Percentiles rank a stretch among this genome's conserved stretches.
Evolutionary conservation across 192 early-diverging fungal species (phyloP).

Genomic region (Allomyces arbusculus): DNA sequence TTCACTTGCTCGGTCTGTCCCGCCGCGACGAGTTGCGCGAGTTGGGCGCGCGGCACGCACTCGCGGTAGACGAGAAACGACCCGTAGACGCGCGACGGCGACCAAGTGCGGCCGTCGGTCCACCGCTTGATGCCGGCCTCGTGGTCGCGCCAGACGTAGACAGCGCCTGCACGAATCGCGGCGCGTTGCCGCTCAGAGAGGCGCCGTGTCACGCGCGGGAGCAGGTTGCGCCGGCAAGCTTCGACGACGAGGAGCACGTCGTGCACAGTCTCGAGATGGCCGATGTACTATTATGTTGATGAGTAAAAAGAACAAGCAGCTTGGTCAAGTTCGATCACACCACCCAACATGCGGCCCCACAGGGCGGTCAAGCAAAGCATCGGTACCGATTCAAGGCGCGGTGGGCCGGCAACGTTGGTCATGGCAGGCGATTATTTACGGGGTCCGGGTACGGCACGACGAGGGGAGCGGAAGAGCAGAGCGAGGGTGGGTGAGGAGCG

Average conservation of each 20-base stretch:
- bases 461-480: too few relatives aligned
- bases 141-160: constrained; percentile 83
- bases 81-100: constrained; percentile 59
- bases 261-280: constrained; percentile 50
- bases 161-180: constrained; percentile 46
- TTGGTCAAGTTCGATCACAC: too few relatives aligned
- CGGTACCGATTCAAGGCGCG: too few relatives aligned
- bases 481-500: too few relatives aligned
- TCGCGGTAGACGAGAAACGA: constrained; percentile 70
- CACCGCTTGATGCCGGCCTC: constrained; percentile 79
- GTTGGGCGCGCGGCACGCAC: background rate
- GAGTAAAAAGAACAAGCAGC: too few relatives aligned
- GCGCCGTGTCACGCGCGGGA: constrained; percentile 47
- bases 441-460: too few relatives aligned
- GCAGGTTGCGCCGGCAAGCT: constrained; percentile 43
- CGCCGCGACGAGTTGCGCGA: background rate
- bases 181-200: constrained; percentile 52
- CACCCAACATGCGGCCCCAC: too few relatives aligned
- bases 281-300: constrained; percentile 4
- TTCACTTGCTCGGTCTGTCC: background rate
- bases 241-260: constrained; percentile 62
- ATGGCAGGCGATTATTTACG: too few relatives aligned
- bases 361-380: too few relatives aligned
- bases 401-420: too few relatives aligned
- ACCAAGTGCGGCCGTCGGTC: constrained; percentile 69